phyloP scores from a whole-genome alignment of 1,139 yeast species.

The Scheffersomyces cryptocercus region DNA sequence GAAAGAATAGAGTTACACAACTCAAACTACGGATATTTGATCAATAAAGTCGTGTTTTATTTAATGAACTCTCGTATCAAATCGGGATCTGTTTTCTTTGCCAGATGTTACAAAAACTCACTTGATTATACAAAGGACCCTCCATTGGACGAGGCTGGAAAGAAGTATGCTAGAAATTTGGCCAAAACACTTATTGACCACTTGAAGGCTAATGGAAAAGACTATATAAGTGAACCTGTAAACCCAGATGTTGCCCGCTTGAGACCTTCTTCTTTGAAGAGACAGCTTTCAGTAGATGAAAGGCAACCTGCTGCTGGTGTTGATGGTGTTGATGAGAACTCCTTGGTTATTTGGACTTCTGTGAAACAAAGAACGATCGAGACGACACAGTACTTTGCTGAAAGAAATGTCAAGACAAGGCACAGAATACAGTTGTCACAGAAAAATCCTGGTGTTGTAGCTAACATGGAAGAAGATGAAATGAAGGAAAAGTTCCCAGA shows the following conservation, averaged over 20 bases:
- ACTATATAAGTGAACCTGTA: constrained; percentile 19
- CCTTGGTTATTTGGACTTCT: constrained; percentile 89
- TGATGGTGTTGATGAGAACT: constrained; percentile 48
- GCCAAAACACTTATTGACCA: constrained; percentile 38
- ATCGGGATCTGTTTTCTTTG: constrained; percentile 84
- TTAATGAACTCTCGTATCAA: constrained; percentile 85
- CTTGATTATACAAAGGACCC: constrained; percentile 63
- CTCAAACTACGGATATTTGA: constrained; percentile 82
- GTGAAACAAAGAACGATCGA: constrained; percentile 82
- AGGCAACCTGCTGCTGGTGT: constrained; percentile 51
- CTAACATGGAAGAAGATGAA: constrained; percentile 62
- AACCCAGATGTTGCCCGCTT: constrained; percentile 18
- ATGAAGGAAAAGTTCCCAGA: constrained; percentile 61
- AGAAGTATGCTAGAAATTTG: constrained; percentile 49
- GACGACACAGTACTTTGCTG: constrained; percentile 68
- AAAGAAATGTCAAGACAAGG: constrained; percentile 54
- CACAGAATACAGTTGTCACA: constrained; percentile 85
- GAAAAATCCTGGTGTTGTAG: constrained; percentile 87
- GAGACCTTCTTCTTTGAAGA: constrained; percentile 14
- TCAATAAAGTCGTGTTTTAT: constrained; percentile 86
- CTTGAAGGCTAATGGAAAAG: constrained; percentile 33
- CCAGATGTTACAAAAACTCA: constrained; percentile 71
- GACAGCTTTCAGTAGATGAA: constrained; percentile 21
- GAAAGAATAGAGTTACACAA: constrained; percentile 78
- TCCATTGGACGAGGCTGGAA: constrained; percentile 61